These are phyloP conservation scores for Colletotrichum sp. DNA, from an alignment of 2,329 filamentous ascomycete genomes.

Conservation along the genomic window DNA sequence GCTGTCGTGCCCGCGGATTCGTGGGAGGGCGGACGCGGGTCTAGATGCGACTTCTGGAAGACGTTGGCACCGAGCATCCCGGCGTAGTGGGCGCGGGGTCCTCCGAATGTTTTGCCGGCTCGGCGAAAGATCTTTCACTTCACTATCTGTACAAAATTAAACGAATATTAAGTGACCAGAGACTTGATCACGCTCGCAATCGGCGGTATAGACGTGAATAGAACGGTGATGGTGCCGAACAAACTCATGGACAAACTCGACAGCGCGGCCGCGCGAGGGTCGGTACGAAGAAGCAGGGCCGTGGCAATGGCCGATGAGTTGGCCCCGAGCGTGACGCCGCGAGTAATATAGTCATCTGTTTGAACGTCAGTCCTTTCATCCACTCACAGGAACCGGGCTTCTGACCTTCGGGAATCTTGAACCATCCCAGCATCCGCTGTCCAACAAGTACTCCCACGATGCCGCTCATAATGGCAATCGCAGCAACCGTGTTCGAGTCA, in stretches of 20 bases:
- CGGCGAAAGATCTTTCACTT: not conserved
- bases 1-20: conserved; percentile 43
- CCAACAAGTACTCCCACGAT: conserved; percentile 65
- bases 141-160: not conserved
- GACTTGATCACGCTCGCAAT: conserved; percentile 53
- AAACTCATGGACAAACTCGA: conserved; percentile 66
- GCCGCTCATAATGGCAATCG: conserved; percentile 63
- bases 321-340: conserved; percentile 65
- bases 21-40: conserved; percentile 54
- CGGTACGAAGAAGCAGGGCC: conserved; percentile 58
- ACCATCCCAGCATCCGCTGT: conserved; percentile 47
- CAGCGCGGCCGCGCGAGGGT: conserved; percentile 64
- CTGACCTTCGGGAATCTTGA: conserved; percentile 60
- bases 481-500: conserved; percentile 60
- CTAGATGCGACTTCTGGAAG: conserved; percentile 50
- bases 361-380: too few species aligned
- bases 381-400: rapidly evolving
- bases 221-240: conserved; percentile 63
- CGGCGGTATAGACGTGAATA: conserved; percentile 62
- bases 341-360: conserved; percentile 65
- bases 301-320: conserved; percentile 67
- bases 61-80: conserved; percentile 6
- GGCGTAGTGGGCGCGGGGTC: not conserved
- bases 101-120: not conserved
- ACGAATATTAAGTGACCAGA: conserved; percentile 35